Evolutionary conservation across 768 basidiomycete genomes (phyloP).

Genomic region (Trametes villosa): DNA sequence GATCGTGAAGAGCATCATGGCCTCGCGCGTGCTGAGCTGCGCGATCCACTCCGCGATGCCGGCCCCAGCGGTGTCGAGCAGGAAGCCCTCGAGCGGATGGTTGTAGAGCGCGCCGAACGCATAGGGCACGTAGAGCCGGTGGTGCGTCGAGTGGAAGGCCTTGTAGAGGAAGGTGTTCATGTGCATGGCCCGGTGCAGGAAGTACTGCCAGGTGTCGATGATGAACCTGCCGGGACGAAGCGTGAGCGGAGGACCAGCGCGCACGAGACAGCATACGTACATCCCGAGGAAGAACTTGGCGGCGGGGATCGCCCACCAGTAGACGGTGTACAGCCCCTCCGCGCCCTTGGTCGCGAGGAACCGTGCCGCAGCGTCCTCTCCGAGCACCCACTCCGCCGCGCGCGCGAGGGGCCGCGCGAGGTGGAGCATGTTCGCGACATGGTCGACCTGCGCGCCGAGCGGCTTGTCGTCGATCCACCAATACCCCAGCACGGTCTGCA

Average conservation of each 20-base stretch:
- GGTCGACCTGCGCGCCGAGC: conserved; percentile 36
- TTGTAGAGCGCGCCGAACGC: conserved; percentile 98
- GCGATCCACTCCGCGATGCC: conserved; percentile 72
- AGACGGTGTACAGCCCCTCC: conserved; percentile 61
- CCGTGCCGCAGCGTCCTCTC: conserved; percentile 42
- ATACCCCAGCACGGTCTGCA: conserved; percentile 81
- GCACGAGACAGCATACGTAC: conserved; percentile 56
- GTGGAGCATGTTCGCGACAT: conserved; percentile 47
- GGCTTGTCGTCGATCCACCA: conserved; percentile 59
- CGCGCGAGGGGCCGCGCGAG: conserved; percentile 42
- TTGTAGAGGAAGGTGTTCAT: conserved; percentile 88
- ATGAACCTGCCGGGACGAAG: conserved; percentile 62
- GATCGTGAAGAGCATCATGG: conserved; percentile 79
- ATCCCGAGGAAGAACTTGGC: conserved; percentile 77
- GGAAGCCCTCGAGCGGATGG: conserved; percentile 92
- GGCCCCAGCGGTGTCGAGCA: conserved; percentile 86
- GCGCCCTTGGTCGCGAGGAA: conserved; percentile 44
- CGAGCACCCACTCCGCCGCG: conserved; percentile 44
- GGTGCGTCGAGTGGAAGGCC: conserved; percentile 92
- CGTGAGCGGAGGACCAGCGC: not conserved
- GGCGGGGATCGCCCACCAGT: conserved; percentile 92
- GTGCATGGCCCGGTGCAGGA: conserved; percentile 92
- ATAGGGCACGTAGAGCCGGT: conserved; percentile 95
- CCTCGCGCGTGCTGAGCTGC: conserved; percentile 78
- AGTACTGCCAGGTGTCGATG: conserved; percentile 99